Percentiles rank a stretch among this genome's conserved stretches.
Conservation (phyloP, 257 asterid species). For the Ilex asprella region DNA sequence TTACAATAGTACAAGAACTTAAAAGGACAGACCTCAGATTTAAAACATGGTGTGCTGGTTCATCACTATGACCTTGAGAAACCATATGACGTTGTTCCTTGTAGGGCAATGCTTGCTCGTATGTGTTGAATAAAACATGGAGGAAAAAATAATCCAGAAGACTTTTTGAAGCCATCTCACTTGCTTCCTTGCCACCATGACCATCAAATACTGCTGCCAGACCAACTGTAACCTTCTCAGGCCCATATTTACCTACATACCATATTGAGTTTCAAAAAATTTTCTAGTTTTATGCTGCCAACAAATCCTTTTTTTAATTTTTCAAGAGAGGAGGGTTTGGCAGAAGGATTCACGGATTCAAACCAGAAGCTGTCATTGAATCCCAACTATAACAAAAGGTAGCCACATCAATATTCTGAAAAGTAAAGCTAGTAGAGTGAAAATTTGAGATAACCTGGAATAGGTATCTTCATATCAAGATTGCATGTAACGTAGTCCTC, state of each 20-base stretch:
- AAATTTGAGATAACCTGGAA: slow-evolving; percentile 30
- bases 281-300: too few species aligned
- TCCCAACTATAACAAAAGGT: too few species aligned
- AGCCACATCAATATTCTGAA: too few species aligned
- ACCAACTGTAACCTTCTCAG: slow-evolving; percentile 32
- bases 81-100: slow-evolving; percentile 2
- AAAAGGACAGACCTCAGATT: slow-evolving; percentile 17
- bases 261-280: neutral
- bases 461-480: slow-evolving; percentile 44
- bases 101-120: slow-evolving; percentile 24
- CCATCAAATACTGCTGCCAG: slow-evolving; percentile 80
- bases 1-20: too few species aligned
- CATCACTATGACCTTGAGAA: slow-evolving; percentile 7
- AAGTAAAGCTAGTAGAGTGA: too few species aligned
- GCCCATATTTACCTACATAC: slow-evolving; percentile 32
- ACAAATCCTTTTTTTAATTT: too few species aligned
- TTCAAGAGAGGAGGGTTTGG: too few species aligned
- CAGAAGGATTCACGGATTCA: too few species aligned
- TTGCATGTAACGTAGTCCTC: slow-evolving; percentile 69
- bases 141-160: slow-evolving; percentile 40
- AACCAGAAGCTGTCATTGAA: too few species aligned
- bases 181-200: slow-evolving; percentile 72
- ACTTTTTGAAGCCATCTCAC: slow-evolving; percentile 61
- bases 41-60: slow-evolving; percentile 3
- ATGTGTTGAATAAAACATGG: slow-evolving; percentile 38